These are phyloP conservation scores for Durio zibethinus DNA, from an alignment of 345 rosid genomes.

Conservation along the genomic window DNA sequence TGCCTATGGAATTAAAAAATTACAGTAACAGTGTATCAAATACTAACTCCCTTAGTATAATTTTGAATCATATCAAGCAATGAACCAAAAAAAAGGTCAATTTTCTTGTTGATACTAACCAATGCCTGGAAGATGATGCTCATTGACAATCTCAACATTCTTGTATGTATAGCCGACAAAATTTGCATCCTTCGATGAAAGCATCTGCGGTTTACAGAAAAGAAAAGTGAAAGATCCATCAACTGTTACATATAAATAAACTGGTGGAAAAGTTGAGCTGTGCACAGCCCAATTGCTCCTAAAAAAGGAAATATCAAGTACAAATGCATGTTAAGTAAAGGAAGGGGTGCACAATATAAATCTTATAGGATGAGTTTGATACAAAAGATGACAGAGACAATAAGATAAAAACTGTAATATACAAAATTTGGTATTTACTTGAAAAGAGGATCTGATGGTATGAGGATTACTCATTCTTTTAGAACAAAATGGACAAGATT, in stretches of 20 bases:
- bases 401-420: neutral
- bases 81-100: neutral
- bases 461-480: neutral
- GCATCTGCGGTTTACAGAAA: conserved; percentile 48
- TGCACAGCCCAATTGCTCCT: neutral
- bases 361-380: neutral
- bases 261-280: neutral
- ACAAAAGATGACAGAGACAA: neutral
- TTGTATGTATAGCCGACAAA: conserved; percentile 81
- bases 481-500: neutral
- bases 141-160: conserved; percentile 73
- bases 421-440: neutral
- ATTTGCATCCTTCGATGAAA: conserved; percentile 69
- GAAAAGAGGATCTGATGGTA: neutral
- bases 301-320: neutral
- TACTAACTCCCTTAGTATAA: too few relatives aligned
- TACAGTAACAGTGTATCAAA: too few relatives aligned
- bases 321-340: neutral
- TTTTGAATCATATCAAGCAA: conserved; percentile 2
- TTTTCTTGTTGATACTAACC: conserved; percentile 34
- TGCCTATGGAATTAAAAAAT: too few relatives aligned
- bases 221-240: neutral
- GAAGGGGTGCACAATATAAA: neutral
- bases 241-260: neutral
- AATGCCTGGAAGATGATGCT: conserved; percentile 73